Conservation (phyloP, 2,329 filamentous ascomycete species). For the Huntiella omanensis region DNA sequence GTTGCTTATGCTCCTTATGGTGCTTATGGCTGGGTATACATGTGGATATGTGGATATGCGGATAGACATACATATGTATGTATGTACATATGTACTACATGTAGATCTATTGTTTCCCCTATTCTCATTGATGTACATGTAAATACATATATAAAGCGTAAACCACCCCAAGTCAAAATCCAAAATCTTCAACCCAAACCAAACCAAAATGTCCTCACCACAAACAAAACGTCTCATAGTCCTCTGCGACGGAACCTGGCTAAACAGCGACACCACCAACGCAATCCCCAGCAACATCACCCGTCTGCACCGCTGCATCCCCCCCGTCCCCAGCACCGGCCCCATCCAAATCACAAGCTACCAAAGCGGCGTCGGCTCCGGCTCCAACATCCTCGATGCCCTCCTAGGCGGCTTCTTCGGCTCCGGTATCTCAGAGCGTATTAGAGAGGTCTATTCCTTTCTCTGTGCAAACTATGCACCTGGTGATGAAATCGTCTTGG, state of each 20-base stretch:
- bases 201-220: not conserved
- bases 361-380: conserved; percentile 40
- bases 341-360: conserved; percentile 41
- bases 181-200: too few species aligned
- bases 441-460: conserved; percentile 44
- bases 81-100: too few species aligned
- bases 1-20: too few species aligned
- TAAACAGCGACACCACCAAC: conserved; percentile 30
- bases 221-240: conserved; percentile 27
- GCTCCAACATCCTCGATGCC: conserved; percentile 28
- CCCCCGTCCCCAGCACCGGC: conserved; percentile 29
- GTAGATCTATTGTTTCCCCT: too few species aligned
- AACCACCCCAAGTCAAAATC: too few species aligned
- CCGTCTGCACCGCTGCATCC: conserved; percentile 38
- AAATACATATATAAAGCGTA: too few species aligned
- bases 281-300: conserved; percentile 42
- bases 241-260: conserved; percentile 36
- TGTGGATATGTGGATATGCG: too few species aligned
- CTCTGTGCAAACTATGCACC: conserved; percentile 41
- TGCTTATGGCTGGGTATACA: too few species aligned
- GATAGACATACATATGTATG: too few species aligned
- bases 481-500: conserved; percentile 36
- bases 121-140: too few species aligned
- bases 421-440: conserved; percentile 32
- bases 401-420: conserved; percentile 37